Conservation (phyloP, 345 rosid genomes). For the Aquilaria malaccensis region DNA sequence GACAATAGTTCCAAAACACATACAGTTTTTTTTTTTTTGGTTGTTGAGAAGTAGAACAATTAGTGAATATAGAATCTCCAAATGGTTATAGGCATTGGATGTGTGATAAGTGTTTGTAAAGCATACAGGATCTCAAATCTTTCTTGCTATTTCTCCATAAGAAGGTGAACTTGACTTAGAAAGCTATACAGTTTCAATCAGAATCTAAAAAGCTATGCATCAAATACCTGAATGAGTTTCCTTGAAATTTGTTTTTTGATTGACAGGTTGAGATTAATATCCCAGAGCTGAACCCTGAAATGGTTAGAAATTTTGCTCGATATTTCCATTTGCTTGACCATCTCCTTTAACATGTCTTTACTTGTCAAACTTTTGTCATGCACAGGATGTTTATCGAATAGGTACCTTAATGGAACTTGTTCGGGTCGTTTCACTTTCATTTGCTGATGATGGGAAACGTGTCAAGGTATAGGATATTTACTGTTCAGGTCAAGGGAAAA, state of each 20-base stretch:
- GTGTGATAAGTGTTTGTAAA: background rate
- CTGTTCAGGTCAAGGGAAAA: too few relatives aligned
- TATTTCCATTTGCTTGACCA: background rate
- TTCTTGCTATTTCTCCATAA: too few relatives aligned
- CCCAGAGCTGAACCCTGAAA: slow-evolving; percentile 94
- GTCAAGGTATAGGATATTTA: slow-evolving; percentile 55
- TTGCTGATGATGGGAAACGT: slow-evolving; percentile 91
- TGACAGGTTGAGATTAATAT: slow-evolving; percentile 86
- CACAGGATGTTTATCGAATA: slow-evolving; percentile 94
- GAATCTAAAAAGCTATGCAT: slow-evolving; percentile 2
- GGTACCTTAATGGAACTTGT: slow-evolving; percentile 96
- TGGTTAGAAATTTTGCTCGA: slow-evolving; percentile 37
- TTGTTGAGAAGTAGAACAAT: too few relatives aligned
- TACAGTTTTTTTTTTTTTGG: too few relatives aligned
- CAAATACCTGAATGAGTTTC: background rate
- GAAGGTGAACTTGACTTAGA: too few relatives aligned
- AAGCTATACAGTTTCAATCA: background rate
- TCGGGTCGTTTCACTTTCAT: slow-evolving; percentile 73
- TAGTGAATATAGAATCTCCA: too few relatives aligned
- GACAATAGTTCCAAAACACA: too few relatives aligned
- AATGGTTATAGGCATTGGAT: too few relatives aligned
- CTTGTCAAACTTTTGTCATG: slow-evolving; percentile 21
- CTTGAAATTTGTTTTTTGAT: slow-evolving; percentile 12
- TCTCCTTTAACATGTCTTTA: slow-evolving; percentile 3
- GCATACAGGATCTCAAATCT: background rate